Evolutionary conservation across 2,329 filamentous ascomycete genomes (phyloP).

Genomic region (Colletotrichum tamarilloi): DNA sequence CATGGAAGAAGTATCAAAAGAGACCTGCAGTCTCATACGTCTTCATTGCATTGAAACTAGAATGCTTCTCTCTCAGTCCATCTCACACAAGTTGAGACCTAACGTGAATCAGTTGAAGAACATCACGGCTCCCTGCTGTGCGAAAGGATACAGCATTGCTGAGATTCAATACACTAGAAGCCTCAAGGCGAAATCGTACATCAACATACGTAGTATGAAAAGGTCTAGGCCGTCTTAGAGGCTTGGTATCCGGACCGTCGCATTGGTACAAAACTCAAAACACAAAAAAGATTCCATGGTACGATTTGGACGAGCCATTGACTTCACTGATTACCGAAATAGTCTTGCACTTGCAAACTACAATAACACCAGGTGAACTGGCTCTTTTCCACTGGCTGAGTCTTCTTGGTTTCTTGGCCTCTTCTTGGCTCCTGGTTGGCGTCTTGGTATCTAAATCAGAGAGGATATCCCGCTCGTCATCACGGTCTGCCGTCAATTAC

Average conservation of each 20-base stretch:
- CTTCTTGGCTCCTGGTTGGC: conserved; percentile 15
- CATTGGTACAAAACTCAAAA: not conserved
- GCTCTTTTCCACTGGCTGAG: not conserved
- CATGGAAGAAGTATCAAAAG: not conserved
- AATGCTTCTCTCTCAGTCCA: too few relatives aligned
- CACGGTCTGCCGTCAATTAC: conserved; percentile 5
- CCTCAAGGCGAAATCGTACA: not conserved
- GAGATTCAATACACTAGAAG: not conserved
- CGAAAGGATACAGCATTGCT: too few relatives aligned
- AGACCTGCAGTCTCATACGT: too few relatives aligned
- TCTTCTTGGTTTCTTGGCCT: conserved; percentile 13
- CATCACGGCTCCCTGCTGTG: too few relatives aligned
- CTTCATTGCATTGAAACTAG: too few relatives aligned
- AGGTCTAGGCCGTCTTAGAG: not conserved
- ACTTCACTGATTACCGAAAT: too few relatives aligned
- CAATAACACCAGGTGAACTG: too few relatives aligned
- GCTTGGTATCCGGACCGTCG: not conserved
- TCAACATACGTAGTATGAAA: too few relatives aligned
- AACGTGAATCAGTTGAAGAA: too few relatives aligned
- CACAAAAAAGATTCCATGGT: not conserved
- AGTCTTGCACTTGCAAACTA: too few relatives aligned
- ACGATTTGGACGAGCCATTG: too few relatives aligned
- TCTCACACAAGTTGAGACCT: too few relatives aligned
- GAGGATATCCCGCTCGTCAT: not conserved
- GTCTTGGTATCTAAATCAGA: not conserved